Conservation (phyloP, 2,329 filamentous ascomycete species). For the Fusarium clavum region DNA sequence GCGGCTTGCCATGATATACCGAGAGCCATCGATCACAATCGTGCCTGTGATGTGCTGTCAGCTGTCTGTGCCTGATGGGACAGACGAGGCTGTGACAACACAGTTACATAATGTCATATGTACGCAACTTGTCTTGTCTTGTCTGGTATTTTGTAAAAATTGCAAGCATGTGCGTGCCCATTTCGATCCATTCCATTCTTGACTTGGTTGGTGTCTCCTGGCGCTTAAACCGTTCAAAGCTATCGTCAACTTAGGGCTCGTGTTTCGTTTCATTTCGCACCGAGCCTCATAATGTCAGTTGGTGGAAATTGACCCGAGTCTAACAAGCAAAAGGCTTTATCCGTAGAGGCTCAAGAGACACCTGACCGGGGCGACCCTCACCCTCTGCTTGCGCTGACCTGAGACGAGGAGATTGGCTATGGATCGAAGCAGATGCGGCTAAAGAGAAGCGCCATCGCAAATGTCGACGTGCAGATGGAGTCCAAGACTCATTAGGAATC, state of each 20-base stretch:
- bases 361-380: conserved; percentile 30
- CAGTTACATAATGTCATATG: conserved; percentile 19
- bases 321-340: neutral
- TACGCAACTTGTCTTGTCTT: conserved; percentile 20
- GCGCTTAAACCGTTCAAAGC: conserved; percentile 10
- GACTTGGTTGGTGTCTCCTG: conserved; percentile 3
- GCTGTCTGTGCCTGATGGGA: conserved; percentile 4
- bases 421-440: conserved; percentile 43
- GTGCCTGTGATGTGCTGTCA: conserved; percentile 4
- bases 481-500: conserved; percentile 35
- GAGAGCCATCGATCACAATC: conserved; percentile 18
- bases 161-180: conserved; percentile 24
- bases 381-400: conserved; percentile 37
- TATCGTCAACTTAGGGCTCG: conserved; percentile 8
- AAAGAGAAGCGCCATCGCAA: conserved; percentile 41
- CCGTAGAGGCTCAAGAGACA: conserved; percentile 19
- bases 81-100: conserved; percentile 11
- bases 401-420: conserved; percentile 44
- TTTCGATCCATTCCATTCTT: conserved; percentile 23
- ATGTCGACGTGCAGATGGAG: conserved; percentile 38
- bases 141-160: conserved; percentile 29
- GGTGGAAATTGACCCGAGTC: conserved; percentile 23
- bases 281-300: conserved; percentile 12
- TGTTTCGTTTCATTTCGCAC: conserved; percentile 26
- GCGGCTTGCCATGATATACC: conserved; percentile 42